Base-by-base conservation (phyloP, 345 rosid species). In the Brassica carinata region DNA sequence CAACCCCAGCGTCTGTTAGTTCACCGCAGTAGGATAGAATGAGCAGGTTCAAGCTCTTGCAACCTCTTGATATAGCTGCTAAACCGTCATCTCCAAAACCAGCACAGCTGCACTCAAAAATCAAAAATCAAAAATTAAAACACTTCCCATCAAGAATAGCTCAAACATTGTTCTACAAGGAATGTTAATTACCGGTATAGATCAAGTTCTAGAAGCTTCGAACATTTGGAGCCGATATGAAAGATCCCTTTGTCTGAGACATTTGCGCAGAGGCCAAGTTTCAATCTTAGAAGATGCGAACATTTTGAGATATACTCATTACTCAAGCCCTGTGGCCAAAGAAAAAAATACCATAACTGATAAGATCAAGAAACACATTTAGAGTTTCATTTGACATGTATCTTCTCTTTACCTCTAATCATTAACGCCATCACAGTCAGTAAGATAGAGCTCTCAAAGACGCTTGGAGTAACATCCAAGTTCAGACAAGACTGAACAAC, bases 371-470 rank as follows among this genome's bases (percentile, higher is more conserved):
- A 55, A 65, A 55, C 77, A 71, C 45, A 73, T 11, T 15, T 17
- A 14, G 19, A 18, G 29, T 69, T 58, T 8, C 29, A 26, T 10
- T 53, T 63, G 67, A 69, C 31, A 61, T 62, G 29, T 23, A 45
- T 43, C 45, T 17, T 38, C 13, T 27, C 7, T 48, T 33, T 84
- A 91, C 97, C 99, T 82, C 73, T 87, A 19, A 70, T 95, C 98
- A 63, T 88, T 91, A 69, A 91, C 81, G 5, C 92, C 86, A 30
- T 62, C 63, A 79, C 98, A 93, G 67, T 95, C 99, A 1, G 99
- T 95, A 71, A 95, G 93, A 85, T 95, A 98, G 64, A 95, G 86
- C 80, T 93, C 98, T 84, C 88, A 82, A 36, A 95, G 93, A 53
- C 71, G 83, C 73, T 70, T 73, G 71, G 93, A 91, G 86, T 31